phyloP scores from a whole-genome alignment of 371 early-diverging fungal genomes.

The Nematocida major region DNA sequence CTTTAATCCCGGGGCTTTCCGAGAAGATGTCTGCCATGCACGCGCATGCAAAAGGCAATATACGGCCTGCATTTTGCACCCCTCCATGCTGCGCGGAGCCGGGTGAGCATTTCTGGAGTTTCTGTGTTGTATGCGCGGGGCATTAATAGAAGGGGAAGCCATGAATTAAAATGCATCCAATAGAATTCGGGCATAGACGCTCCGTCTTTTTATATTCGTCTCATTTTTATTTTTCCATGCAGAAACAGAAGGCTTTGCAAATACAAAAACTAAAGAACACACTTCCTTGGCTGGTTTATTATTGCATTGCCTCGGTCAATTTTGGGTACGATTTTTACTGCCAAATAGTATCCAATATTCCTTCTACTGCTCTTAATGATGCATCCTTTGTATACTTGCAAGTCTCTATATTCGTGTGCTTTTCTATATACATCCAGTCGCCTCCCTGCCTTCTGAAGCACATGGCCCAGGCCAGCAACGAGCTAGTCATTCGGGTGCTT shows the following conservation, averaged over 20 bases:
- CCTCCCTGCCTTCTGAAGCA: slow-evolving; percentile 6
- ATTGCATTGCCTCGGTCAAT: background rate
- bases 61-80: no score
- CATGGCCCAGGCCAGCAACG: background rate
- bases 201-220: slow-evolving; percentile 1
- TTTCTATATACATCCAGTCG: background rate
- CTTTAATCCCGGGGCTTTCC: no score
- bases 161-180: no score
- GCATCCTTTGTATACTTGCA: slow-evolving; percentile 1
- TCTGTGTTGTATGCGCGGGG: no score
- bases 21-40: no score
- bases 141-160: no score
- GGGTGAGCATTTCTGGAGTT: no score
- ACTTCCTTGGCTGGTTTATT: slow-evolving; percentile 26
- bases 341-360: background rate
- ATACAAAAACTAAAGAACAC: slow-evolving; percentile 3
- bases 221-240: background rate
- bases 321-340: background rate
- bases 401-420: background rate
- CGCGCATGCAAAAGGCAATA: no score
- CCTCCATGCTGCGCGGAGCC: no score
- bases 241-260: background rate
- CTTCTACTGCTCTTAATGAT: background rate
- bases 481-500: background rate
- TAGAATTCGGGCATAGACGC: no score